Conservation (phyloP, 1,284 basidiomycete genomes). For the Naganishia albida region DNA sequence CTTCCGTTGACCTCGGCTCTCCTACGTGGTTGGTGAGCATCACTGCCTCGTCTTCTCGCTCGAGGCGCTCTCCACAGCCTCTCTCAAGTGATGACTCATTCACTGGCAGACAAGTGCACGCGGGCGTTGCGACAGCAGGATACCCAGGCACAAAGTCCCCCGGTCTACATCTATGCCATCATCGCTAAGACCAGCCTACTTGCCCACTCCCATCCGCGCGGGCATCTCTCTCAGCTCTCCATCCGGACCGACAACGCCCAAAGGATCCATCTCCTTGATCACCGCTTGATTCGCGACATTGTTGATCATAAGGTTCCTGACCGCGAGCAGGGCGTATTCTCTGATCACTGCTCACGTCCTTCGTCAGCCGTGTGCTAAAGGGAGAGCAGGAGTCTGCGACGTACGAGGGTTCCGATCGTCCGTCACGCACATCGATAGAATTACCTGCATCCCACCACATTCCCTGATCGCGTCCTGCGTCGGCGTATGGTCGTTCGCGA, state of each 20-base stretch:
- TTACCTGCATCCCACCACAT: constrained; percentile 70
- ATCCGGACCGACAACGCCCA: constrained; percentile 59
- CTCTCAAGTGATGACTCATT: no score
- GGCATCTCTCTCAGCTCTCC: constrained; percentile 60
- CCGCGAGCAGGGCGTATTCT: constrained; percentile 81
- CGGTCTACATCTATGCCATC: no score
- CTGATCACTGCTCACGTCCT: constrained; percentile 66
- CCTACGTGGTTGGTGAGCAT: no score
- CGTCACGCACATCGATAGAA: constrained; percentile 81
- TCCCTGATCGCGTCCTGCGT: constrained; percentile 72
- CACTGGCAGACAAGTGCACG: no score
- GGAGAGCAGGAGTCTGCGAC: constrained; percentile 42
- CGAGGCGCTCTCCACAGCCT: no score
- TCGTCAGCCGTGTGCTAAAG: not conserved
- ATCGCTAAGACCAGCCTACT: not conserved
- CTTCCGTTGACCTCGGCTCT: no score
- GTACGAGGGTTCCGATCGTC: constrained; percentile 87
- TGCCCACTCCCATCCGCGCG: constrained; percentile 46
- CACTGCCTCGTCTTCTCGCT: no score
- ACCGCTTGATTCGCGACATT: constrained; percentile 77
- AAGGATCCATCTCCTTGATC: constrained; percentile 69
- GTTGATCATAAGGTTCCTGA: constrained; percentile 71
- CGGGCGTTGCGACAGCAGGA: no score
- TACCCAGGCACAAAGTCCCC: no score
- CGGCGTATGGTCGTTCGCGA: constrained; percentile 64